Base-by-base conservation (phyloP, 2,329 filamentous ascomycete genomes). In the Colletotrichum neosansevieriae region DNA sequence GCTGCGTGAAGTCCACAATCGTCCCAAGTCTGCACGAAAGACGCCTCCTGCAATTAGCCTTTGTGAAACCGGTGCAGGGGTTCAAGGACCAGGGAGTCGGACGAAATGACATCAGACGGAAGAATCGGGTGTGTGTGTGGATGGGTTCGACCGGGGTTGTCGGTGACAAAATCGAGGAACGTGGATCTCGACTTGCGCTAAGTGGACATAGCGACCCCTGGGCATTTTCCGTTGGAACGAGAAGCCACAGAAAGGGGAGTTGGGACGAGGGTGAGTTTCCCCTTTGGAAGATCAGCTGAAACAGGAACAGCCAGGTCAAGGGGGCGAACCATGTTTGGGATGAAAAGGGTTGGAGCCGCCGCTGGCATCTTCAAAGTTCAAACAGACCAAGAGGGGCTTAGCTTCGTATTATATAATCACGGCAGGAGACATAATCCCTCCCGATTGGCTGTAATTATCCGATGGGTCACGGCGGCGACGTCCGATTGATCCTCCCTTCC, bases 1-100 rank as follows among this genome's bases (percentile, higher is more conserved):
- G 54, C 32, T 34, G 62, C 50, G 32, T 17, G 19, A 42, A 54
- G 56, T n/a, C 65, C 61, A 59, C 61, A 34, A 19, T 59, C 61
- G 61, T 68, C 61, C 66, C 54, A 68, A 68, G 56, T 50, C 21
- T 66, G 60, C 42, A 66, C 61, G 49, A 57, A 56, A 59, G 54
- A 32, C 24, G 24, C 53, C 66, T 66, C 61, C 54, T 69, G 66
- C 40, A 69, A 69, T 69, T 60, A 69, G 66, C 66, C 54, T 69
- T 29, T 12, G 34, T 69, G 66, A 60, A 69, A 66, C 54, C 38
- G 21, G 49, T n/a, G 54, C 54, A 69, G 36, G 61, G 54, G 54
- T 54, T 11, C 56, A 65, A 29, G 54, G 60, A 49, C 54, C 54
- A 42, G 61, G 61, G 49, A 13, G 17, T 50, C 15, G 56, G 34